Evolutionary conservation across 768 basidiomycete genomes (phyloP), one percentile per base, ranked within the genome.

Genomic region (Tylopilus balloui): DNA sequence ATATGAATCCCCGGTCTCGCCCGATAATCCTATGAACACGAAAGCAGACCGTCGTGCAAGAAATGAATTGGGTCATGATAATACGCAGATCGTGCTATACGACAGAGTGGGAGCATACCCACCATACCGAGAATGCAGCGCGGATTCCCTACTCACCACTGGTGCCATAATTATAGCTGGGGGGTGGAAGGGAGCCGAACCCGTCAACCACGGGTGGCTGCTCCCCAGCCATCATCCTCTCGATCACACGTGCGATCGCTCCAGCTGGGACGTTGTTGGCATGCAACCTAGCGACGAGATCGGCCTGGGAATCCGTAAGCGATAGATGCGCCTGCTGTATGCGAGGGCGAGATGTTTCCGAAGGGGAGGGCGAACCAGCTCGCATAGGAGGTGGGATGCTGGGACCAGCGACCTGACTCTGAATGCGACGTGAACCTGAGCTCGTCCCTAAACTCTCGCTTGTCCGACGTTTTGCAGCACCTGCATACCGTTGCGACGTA

Each of bases 201-300:
- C 19, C 47, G 23, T 53, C 51, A 3, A 56, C 43, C 10, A 2
- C n/a, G 40, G 51, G 49, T 3, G 24, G 46, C 31, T 17, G 46
- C 17, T 57, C 57, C 24, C 51, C 49, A 29, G 58, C 51, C 15
- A 60, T 47, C 51, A 60, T 59, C 23, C 59, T 36, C 39, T 56
- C 58, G 31, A 59, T 60, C 13, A 59, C 54, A 3, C 57, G 54
- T 7, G 54, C 54, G 12, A 59, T 46, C 35, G 52, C 59, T 14
- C 20, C 34, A 2, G 54, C 46, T 10, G 59, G 57, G 15, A 60
- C 42, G 21, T 53, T 56, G 14, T 56, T 54, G 21, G 38, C 17
- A 13, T 54, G 52, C 24, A 59, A 28, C 28, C 13, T 50, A 21
- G 56, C 53, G 20, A 56, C 45, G 36, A 56, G 56, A 44, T 59